Evolutionary conservation across 2,329 filamentous ascomycete genomes (phyloP).

Genomic region (Fusarium pininemorale): DNA sequence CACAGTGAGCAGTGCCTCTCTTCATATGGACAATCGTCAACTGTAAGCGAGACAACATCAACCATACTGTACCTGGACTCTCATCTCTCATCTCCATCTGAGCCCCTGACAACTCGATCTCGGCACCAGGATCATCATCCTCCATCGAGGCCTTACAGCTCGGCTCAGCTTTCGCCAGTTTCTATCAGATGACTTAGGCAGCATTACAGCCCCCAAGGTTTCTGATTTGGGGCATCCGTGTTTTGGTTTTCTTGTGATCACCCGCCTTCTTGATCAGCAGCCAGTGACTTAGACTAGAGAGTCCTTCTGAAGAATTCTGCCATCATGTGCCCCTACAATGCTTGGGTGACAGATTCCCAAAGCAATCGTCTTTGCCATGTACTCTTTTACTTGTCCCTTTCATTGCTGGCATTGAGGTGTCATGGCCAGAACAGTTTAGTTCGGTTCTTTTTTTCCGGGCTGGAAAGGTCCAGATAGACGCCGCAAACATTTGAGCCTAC

Average conservation of each 20-base stretch:
- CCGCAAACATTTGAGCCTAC: neutral
- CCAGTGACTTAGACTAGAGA: neutral
- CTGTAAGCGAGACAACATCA: neutral
- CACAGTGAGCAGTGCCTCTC: neutral
- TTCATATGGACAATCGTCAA: neutral
- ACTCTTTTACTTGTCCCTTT: slow-evolving; percentile 18
- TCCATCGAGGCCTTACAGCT: slow-evolving; percentile 19
- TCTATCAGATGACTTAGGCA: slow-evolving; percentile 15
- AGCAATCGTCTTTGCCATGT: neutral
- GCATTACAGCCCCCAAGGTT: slow-evolving; percentile 6
- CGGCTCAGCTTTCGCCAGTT: slow-evolving; percentile 2
- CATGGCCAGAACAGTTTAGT: neutral
- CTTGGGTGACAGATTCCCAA: slow-evolving; percentile 13
- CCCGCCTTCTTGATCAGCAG: neutral
- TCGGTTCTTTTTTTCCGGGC: neutral
- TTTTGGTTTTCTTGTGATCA: neutral
- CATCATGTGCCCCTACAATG: slow-evolving; percentile 22
- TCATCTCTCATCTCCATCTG: neutral
- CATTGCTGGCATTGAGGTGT: neutral
- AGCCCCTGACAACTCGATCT: slow-evolving; percentile 3
- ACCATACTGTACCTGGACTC: neutral
- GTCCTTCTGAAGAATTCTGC: slow-evolving; percentile 3
- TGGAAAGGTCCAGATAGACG: neutral
- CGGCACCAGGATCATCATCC: slow-evolving; percentile 8
- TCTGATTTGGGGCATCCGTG: neutral